Evolutionary conservation across 148 eudicot genomes (phyloP), one percentile per base, ranked within the genome.

Genomic region (Chenopodium suecicum): DNA sequence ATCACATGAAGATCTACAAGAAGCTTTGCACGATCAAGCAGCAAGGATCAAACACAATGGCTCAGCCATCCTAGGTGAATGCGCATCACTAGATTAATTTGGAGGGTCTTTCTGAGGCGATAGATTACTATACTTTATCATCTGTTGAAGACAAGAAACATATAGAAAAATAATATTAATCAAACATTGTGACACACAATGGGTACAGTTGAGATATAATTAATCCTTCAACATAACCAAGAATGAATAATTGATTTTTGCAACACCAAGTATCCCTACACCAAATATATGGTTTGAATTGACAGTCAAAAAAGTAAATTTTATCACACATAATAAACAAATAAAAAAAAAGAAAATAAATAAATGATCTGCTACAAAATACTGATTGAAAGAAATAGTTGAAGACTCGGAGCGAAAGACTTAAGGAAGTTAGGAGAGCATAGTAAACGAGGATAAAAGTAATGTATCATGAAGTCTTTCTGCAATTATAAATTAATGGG

Each of bases 101-200:
- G 60, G 32, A 73, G 83, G 60, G 48, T 80, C 80, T 52, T 79
- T 84, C 86, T 37, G 86, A 80, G 86, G 85, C 73, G 86, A 85
- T 14, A n/a, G 63, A 74, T 74, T 31, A 52, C 52, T 74, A 37
- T 74, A 27, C 22, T 52, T 74, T 50, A 52, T 84, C 82, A 90
- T 70, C 97, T 93, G 92, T 74, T 78, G 67, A 82, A 82, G 76
- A 84, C 23, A 85, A 64, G 46, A 80, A 72, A 58, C 70, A 22
- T 4, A 56, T 16, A 56, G 22, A 4, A 56, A 56, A 56, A 16
- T 68, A 31, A 64, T 64, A 27, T 44, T 12, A 2, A 65, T n/a
- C 12, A 75, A 54, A 67, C 29, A 67, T 50, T 56, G 17, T 56
- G 62, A 56, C 62, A 46, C 52, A 46, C 54, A 72, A 2, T 16